Percentiles rank a stretch among this genome's conserved stretches.
Evolutionary conservation across 73 alveolate species (phyloP).

Genomic region (Blepharisma stoltei): DNA sequence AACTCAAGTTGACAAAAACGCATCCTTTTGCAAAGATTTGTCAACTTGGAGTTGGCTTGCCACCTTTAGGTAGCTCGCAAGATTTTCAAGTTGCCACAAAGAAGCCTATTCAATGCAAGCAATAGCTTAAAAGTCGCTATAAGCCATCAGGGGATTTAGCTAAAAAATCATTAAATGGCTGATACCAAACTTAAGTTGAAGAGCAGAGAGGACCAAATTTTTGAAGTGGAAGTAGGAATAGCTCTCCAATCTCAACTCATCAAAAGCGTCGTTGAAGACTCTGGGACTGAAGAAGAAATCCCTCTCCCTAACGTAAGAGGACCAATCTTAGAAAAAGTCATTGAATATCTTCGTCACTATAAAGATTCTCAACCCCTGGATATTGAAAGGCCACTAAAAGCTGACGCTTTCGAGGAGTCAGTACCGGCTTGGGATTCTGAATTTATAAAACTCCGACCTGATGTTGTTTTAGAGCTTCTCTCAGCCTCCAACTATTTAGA

Average conservation of each 20-base stretch:
- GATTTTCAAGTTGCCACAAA: too few species aligned
- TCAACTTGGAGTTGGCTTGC: too few species aligned
- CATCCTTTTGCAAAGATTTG: too few species aligned
- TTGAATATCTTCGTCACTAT: constrained; percentile 67
- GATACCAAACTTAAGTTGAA: background rate
- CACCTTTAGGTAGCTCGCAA: too few species aligned
- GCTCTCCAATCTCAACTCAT: background rate
- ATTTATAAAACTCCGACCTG: constrained; percentile 74
- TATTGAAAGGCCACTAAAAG: constrained; percentile 86
- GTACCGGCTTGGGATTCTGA: constrained; percentile 82
- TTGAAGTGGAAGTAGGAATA: background rate
- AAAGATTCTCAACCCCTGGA: constrained; percentile 73
- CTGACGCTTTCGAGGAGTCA: constrained; percentile 63
- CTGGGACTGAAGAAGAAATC: constrained; percentile 56
- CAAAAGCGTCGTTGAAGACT: constrained; percentile 27
- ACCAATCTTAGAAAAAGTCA: constrained; percentile 64
- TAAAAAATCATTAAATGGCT: background rate
- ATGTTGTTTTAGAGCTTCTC: constrained; percentile 76
- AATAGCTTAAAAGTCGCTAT: too few species aligned
- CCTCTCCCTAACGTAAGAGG: constrained; percentile 80
- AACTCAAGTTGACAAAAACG: too few species aligned
- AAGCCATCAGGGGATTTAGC: too few species aligned
- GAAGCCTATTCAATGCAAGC: too few species aligned
- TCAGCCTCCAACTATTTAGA: constrained; percentile 13
- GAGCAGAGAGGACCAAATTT: background rate